Evolutionary conservation across 2,329 filamentous ascomycete genomes (phyloP).

Genomic region (Fusarium clavum): DNA sequence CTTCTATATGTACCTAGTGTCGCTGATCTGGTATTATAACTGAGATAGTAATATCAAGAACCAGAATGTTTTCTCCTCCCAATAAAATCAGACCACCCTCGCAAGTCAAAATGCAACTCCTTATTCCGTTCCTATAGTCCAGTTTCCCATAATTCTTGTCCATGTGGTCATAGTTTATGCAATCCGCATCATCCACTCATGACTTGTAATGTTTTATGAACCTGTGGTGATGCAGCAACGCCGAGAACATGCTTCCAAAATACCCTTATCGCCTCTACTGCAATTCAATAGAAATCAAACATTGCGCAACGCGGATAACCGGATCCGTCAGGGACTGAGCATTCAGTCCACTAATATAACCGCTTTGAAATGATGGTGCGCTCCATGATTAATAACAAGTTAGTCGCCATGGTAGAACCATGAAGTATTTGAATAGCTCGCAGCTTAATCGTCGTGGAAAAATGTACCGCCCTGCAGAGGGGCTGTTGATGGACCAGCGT

Average conservation of each 20-base stretch:
- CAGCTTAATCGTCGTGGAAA: constrained; percentile 60
- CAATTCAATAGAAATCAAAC: constrained; percentile 45
- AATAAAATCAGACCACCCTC: constrained; percentile 36
- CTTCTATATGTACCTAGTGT: constrained; percentile 37
- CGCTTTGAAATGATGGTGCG: constrained; percentile 12
- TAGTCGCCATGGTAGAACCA: constrained; percentile 18
- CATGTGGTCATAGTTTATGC: constrained; percentile 48
- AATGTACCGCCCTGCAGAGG: constrained; percentile 63
- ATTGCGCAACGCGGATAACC: constrained; percentile 48
- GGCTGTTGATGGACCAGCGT: constrained; percentile 67
- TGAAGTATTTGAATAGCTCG: constrained; percentile 1
- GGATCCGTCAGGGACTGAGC: constrained; percentile 40
- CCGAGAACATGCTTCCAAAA: constrained; percentile 52
- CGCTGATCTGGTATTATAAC: constrained; percentile 40
- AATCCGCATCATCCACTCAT: constrained; percentile 45
- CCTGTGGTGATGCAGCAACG: constrained; percentile 50
- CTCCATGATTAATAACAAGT: constrained; percentile 28
- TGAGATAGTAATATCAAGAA: constrained; percentile 39
- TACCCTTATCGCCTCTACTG: constrained; percentile 48
- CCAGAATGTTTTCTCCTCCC: constrained; percentile 31
- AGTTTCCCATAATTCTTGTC: constrained; percentile 40
- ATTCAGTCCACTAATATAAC: constrained; percentile 33
- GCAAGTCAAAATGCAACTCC: constrained; percentile 44
- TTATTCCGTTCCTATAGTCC: constrained; percentile 40
- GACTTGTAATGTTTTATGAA: constrained; percentile 39